A percentile compares a stretch with the other conserved stretches of the same genome.
Evolutionary conservation across 768 basidiomycete species (phyloP).

Genomic region (Tylopilus rubrobrunneus): DNA sequence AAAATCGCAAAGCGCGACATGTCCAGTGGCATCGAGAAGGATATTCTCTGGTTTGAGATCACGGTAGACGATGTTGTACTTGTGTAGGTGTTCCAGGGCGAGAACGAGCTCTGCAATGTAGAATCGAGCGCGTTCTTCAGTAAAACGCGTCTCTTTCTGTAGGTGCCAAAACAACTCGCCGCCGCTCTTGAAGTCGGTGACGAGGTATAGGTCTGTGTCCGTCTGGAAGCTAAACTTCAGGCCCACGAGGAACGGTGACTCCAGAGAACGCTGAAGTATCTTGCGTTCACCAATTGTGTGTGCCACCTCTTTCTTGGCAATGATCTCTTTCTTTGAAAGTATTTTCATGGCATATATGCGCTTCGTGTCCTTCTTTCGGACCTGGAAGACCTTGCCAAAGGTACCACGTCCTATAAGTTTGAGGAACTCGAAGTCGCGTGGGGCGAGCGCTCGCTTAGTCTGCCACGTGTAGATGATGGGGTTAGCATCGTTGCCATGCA

Average conservation of each 20-base stretch:
- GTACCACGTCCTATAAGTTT: constrained; percentile 98
- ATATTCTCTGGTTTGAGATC: constrained; percentile 99
- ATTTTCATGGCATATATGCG: constrained; percentile 99
- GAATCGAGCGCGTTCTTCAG: constrained; percentile 90
- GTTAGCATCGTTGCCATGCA: constrained; percentile 20
- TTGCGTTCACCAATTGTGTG: constrained; percentile 99
- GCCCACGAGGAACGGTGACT: constrained; percentile 96
- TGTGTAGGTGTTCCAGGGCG: constrained; percentile 95
- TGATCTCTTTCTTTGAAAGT: constrained; percentile 96
- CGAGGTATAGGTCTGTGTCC: constrained; percentile 89
- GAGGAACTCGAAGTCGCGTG: constrained; percentile 96
- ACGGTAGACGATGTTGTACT: constrained; percentile 93
- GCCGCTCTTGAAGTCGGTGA: constrained; percentile 98
- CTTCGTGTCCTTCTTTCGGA: constrained; percentile 95
- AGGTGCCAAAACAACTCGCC: constrained; percentile 99
- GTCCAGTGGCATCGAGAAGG: constrained; percentile 94
- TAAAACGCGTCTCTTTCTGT: constrained; percentile 91
- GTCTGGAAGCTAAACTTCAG: constrained; percentile 99
- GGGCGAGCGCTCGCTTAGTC: constrained; percentile 85
- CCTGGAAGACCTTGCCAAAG: constrained; percentile 98
- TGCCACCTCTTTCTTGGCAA: constrained; percentile 98
- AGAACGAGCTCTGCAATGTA: constrained; percentile 95
- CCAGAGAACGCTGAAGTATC: constrained; percentile 89
- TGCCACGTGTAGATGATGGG: constrained; percentile 30
- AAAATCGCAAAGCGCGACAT: constrained; percentile 98